These are phyloP conservation scores for Chytridium lagenaria DNA, from an alignment of 371 early-diverging fungal species.

Conservation along the genomic window DNA sequence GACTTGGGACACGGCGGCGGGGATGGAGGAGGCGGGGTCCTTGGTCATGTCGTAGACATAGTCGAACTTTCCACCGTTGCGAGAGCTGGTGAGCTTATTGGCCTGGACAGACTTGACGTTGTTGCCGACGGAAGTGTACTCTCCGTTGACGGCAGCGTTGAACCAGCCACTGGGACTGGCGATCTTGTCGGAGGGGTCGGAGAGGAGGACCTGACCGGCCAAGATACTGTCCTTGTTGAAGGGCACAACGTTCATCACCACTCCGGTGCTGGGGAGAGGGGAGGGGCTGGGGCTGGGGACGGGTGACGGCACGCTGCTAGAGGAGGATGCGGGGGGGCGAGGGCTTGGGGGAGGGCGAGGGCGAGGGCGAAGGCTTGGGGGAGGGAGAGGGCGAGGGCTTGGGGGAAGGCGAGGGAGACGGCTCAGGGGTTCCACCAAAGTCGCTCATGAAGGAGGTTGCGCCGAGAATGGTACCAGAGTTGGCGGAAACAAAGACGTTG, in stretches of 20 bases:
- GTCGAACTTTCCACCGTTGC: constrained; percentile 7
- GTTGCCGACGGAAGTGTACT: constrained; percentile 33
- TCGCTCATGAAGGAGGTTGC: constrained; percentile 22
- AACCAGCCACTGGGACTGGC: constrained; percentile 84
- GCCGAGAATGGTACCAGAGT: constrained; percentile 33
- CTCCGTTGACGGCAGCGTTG: constrained; percentile 3
- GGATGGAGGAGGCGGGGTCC: constrained; percentile 15
- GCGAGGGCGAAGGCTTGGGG: neutral
- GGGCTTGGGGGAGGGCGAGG: neutral
- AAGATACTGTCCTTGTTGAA: constrained; percentile 5
- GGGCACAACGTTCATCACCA: constrained; percentile 6
- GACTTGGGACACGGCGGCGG: constrained; percentile 7
- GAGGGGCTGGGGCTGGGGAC: neutral
- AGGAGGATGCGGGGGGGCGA: too few species aligned
- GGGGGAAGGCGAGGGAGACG: neutral
- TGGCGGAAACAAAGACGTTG: constrained; percentile 25
- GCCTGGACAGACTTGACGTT: constrained; percentile 32
- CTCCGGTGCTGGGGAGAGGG: neutral
- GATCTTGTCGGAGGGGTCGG: constrained; percentile 70
- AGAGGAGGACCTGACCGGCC: constrained; percentile 28
- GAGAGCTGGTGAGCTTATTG: neutral
- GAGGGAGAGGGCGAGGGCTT: neutral
- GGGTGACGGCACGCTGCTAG: too few species aligned
- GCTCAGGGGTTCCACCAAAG: neutral
- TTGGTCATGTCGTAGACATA: constrained; percentile 12